Conservation (phyloP, 2,329 filamentous ascomycete species). For the Hypomyces rosellus region DNA sequence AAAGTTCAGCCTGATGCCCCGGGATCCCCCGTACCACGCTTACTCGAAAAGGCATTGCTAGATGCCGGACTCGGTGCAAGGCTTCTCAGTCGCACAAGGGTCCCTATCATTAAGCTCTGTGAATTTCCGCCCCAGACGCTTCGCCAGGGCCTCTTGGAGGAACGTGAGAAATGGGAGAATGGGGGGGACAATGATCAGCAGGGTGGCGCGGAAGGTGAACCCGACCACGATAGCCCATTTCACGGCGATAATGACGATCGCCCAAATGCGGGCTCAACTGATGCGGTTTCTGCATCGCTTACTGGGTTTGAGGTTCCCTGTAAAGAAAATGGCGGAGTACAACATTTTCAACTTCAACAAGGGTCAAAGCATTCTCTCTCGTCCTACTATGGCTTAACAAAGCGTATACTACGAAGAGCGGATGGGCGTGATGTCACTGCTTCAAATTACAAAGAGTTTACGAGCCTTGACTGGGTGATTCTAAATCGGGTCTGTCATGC, state of each 20-base stretch:
- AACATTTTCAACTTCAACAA: conserved; percentile 35
- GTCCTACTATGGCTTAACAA: conserved; percentile 43
- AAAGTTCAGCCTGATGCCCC: conserved; percentile 44
- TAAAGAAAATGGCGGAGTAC: conserved; percentile 12
- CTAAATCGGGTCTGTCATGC: conserved; percentile 47
- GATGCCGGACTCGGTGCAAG: conserved; percentile 68
- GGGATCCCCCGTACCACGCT: conserved; percentile 60
- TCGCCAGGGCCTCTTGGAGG: conserved; percentile 53
- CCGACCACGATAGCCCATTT: conserved; percentile 20
- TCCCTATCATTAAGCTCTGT: conserved; percentile 85
- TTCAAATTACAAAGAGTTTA: conserved; percentile 40
- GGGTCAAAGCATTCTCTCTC: conserved; percentile 33
- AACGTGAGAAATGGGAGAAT: conserved; percentile 66
- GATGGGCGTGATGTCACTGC: conserved; percentile 45
- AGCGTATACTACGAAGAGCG: conserved; percentile 42
- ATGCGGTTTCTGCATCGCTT: conserved; percentile 7
- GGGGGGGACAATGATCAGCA: conserved; percentile 38
- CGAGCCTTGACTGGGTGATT: conserved; percentile 37
- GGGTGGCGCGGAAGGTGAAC: conserved; percentile 29
- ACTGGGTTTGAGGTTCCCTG: conserved; percentile 18
- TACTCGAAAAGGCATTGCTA: conserved; percentile 70
- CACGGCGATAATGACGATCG: conserved; percentile 16
- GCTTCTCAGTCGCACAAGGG: conserved; percentile 69
- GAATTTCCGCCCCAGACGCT: conserved; percentile 60
- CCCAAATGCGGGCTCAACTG: neutral